Evolutionary conservation across 805 yeast genomes (phyloP), one percentile per base, ranked within the genome.

Genomic region (Wickerhamomyces kurtzmanii): DNA sequence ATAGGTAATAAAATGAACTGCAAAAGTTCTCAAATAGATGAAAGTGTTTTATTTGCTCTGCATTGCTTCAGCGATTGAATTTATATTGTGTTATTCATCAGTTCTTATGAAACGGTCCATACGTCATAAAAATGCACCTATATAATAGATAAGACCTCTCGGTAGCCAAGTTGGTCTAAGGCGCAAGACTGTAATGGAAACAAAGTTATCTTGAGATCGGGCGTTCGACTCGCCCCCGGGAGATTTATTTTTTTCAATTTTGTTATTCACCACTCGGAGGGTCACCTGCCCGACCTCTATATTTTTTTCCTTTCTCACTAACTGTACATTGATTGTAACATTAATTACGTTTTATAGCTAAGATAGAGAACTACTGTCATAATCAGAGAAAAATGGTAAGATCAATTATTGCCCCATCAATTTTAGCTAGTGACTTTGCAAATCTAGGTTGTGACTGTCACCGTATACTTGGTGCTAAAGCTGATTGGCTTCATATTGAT

Each of bases 401-500:
- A 52, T 69, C 93, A 28, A 76, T 82, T 42, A 76, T 91, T 46
- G 96, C 98, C 8, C 98, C 98, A 15, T 85, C 96, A 17, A 82
- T 91, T 33, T 70, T 91, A 31, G 91, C 97, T 5, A 80, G 87
- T 23, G 94, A 91, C 53, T 91, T 89, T 49, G 77, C 96, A 40
- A 71, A 84, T 43, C 59, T 91, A 36, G 96, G 93, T 27, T 72
- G 85, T 40, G 89, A 87, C 38, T 84, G 96, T 56, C 80, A 79
- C 48, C 66, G 69, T 33, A 80, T 87, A 59, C 75, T 84, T 48
- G 70, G 73, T 29, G 66, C 79, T 31, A 79, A 82, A 15, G 94
- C 96, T 13, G 95, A 89, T 46, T 91, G 99, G 99, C 75, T 91
- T 36, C 99, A 91, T 56, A 75, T 91, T 29, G 99, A 91, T 56